Base-by-base conservation (phyloP, 768 basidiomycete species). In the Wakefieldia striispora region DNA sequence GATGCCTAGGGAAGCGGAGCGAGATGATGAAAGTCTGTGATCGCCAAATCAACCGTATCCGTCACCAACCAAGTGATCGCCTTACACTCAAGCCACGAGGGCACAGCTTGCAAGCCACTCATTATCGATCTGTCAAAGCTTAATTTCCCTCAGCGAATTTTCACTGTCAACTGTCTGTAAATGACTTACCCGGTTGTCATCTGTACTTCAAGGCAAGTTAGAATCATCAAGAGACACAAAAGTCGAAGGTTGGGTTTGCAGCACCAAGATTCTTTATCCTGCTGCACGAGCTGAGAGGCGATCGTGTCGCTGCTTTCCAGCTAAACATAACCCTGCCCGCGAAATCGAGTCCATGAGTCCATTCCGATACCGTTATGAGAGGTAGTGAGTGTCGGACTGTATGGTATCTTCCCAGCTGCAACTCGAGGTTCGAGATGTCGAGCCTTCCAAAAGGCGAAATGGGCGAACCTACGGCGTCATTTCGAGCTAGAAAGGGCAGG, bases 91-190 rank as follows among this genome's bases (percentile, higher is more conserved):
- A 77, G 71, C 79, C 80, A 84, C 0, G 79, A 75, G 19, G 74
- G 65, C 6, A 84, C 81, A 0, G 80, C 79, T 62, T 84, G 82
- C 41, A 84, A 59, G 33, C 79, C 81, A 53, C 83, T 84, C 62
- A 84, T 73, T 81, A 83, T 82, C 1, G 79, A 80, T 0, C 77
- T 77, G 11, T 54, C 50, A 40, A 51, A 46, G 6, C 54, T 55
- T 45, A 35, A n/a, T 21, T 1, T 4, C 2, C 0, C 12, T 54
- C 36, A 43, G 12, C 40, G 29, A 6, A 3, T 8, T 5, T 20
- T 1, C 13, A 16, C 6, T 16, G 29, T 41, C 4, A 0, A 16
- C 4, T 4, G 19, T 4, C 35, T 11, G 24, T n/a, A n/a, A n/a
- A 41, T 12, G 4, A 46, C 56, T 49, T 26, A 37, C 56, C 56